These are phyloP conservation scores for Candida maris DNA, from an alignment of 805 yeast species.

Conservation along the genomic window DNA sequence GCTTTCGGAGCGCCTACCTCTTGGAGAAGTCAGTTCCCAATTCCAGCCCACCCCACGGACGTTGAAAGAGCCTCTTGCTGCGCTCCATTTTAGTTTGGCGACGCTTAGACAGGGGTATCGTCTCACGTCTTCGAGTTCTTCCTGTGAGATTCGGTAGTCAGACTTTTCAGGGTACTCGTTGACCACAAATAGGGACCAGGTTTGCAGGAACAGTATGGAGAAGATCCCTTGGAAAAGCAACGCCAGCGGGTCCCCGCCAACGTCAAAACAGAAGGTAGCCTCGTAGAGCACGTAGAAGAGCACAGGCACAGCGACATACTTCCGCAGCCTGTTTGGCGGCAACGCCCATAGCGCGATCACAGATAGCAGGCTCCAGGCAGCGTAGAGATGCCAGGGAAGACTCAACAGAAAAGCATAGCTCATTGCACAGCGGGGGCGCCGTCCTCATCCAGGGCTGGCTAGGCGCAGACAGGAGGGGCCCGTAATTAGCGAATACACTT, in stretches of 20 bases:
- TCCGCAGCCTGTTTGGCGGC: constrained; percentile 14
- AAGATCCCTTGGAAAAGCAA: constrained; percentile 12
- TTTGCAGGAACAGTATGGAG: constrained; percentile 8
- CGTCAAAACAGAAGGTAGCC: constrained; percentile 5
- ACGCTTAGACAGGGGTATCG: constrained; percentile 1
- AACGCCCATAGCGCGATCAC: constrained; percentile 9
- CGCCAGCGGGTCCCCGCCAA: constrained; percentile 4
- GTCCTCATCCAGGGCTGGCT: no score
- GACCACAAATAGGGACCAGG: constrained; percentile 9
- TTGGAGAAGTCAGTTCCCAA: constrained; percentile 10
- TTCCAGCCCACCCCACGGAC: constrained; percentile 18
- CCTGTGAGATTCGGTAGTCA: constrained; percentile 9
- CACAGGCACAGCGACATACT: constrained; percentile 10
- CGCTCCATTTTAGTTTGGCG: constrained; percentile 13
- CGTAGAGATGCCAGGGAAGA: constrained; percentile 5
- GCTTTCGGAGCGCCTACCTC: neutral
- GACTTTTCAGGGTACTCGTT: constrained; percentile 16
- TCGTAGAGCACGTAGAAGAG: constrained; percentile 6
- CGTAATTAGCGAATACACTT: no score
- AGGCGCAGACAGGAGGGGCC: no score
- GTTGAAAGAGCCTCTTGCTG: constrained; percentile 8
- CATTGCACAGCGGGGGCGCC: no score
- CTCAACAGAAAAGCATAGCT: neutral
- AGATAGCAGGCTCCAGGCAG: constrained; percentile 6
- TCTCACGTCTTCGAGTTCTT: constrained; percentile 8